Evolutionary conservation across 228 moss, liverwort and hornwort genomes (phyloP).

Genomic region (Sphagnum magellanicum): DNA sequence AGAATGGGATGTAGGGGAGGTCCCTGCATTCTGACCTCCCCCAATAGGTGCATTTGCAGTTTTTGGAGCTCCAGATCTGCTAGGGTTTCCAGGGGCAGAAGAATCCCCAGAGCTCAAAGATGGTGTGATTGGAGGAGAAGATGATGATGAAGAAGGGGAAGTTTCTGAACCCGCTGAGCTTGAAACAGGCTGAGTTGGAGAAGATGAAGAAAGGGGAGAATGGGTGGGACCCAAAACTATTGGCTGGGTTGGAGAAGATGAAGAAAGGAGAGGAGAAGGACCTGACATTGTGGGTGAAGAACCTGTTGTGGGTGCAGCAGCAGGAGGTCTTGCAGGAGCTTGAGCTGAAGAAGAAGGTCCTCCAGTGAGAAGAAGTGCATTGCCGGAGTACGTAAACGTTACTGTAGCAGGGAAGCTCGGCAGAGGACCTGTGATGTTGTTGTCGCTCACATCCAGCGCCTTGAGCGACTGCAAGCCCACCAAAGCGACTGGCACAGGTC

Average conservation of each 20-base stretch:
- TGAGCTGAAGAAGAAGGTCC: conserved; percentile 1
- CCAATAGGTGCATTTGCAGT: conserved; percentile 1
- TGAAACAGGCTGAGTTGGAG: too few species aligned
- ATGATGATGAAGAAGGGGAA: too few species aligned
- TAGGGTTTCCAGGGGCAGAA: background rate
- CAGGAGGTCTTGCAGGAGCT: conserved; percentile 9
- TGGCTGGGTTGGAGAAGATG: too few species aligned
- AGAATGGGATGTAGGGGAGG: background rate
- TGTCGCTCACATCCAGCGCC: conserved; percentile 63
- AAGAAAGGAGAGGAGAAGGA: too few species aligned
- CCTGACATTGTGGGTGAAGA: background rate
- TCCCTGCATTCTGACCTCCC: conserved; percentile 4
- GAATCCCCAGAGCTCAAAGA: background rate
- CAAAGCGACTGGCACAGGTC: conserved; percentile 48
- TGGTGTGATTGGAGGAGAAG: conserved; percentile 4
- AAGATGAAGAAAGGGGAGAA: too few species aligned
- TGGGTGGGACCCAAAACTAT: too few species aligned
- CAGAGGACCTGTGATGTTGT: conserved; percentile 56
- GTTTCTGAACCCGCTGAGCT: too few species aligned
- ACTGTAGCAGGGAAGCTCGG: conserved; percentile 45
- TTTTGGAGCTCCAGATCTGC: background rate
- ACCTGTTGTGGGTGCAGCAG: conserved; percentile 3
- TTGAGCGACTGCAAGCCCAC: conserved; percentile 34
- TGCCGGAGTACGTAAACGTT: conserved; percentile 40
- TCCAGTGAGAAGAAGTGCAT: conserved; percentile 29